These are phyloP conservation scores for Hemileccinum impolitum DNA, from an alignment of 768 basidiomycete genomes.

Conservation along the genomic window DNA sequence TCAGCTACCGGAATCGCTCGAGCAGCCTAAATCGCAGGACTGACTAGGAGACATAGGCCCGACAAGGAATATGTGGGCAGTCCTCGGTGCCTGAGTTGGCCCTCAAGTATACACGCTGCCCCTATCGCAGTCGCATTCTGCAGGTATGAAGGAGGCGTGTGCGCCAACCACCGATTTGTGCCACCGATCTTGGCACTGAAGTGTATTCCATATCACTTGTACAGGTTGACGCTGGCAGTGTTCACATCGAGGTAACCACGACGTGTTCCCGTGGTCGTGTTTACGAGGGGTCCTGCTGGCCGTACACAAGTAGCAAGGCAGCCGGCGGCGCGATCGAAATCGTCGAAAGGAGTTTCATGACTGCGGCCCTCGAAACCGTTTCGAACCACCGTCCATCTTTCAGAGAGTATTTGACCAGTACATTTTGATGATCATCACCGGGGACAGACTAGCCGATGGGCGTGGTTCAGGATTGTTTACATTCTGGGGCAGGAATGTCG, in stretches of 20 bases:
- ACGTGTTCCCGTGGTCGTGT: not conserved
- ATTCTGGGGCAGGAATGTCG: not conserved
- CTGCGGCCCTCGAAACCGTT: not conserved
- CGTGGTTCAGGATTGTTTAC: not conserved
- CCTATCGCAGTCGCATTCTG: constrained; percentile 3
- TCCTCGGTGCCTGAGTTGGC: constrained; percentile 1
- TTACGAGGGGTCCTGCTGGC: not conserved
- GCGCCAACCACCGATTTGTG: constrained; percentile 5
- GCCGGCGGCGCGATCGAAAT: not conserved
- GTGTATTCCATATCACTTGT: constrained; percentile 1
- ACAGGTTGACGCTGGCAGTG: not conserved
- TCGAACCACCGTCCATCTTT: not conserved
- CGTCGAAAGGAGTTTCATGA: not conserved
- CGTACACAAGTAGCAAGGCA: not conserved
- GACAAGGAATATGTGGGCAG: not conserved
- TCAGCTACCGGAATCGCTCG: not conserved
- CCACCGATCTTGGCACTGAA: not conserved
- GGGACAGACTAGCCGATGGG: not conserved
- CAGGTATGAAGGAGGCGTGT: constrained; percentile 15
- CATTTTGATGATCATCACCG: not conserved
- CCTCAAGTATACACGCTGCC: constrained; percentile 5
- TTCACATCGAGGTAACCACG: constrained; percentile 5
- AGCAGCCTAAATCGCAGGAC: not conserved
- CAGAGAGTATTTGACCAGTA: not conserved
- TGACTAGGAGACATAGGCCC: not conserved